Conservation (phyloP, 225 moss, liverwort and hornwort genomes). For the Pleurozium schreberi region DNA sequence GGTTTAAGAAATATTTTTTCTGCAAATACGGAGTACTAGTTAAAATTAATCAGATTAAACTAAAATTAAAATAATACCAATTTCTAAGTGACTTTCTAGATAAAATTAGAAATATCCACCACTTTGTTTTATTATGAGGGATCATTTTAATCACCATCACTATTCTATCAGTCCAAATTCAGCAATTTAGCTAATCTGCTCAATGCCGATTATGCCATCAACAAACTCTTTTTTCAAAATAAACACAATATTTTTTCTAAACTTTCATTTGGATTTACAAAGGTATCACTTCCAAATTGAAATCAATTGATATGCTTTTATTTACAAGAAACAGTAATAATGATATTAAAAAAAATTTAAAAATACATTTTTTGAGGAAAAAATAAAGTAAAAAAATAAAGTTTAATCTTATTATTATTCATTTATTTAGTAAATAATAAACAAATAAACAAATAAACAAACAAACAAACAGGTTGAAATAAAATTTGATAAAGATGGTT, state of each 20-base stretch:
- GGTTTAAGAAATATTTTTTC: too few species aligned
- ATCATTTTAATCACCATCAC: neutral
- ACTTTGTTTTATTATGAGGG: neutral
- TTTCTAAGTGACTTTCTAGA: neutral
- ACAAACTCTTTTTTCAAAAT: neutral
- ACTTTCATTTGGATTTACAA: neutral
- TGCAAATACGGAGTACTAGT: too few species aligned
- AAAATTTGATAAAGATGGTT: neutral
- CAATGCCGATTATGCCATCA: neutral
- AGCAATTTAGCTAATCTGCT: neutral
- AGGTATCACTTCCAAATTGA: too few species aligned
- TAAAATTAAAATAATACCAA: too few species aligned
- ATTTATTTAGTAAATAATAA: too few species aligned
- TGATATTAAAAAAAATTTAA: neutral
- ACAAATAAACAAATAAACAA: too few species aligned
- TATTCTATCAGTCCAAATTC: neutral
- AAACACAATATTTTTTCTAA: too few species aligned
- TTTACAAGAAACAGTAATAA: neutral
- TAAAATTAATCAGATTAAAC: too few species aligned
- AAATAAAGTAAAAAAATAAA: too few species aligned
- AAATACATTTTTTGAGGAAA: rapidly evolving
- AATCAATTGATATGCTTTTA: neutral
- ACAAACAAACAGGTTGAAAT: neutral
- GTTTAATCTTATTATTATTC: too few species aligned
- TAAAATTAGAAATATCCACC: too few species aligned